Evolutionary conservation across 176 grass and related monocot genomes (phyloP).

Genomic region (Zea luxurians): DNA sequence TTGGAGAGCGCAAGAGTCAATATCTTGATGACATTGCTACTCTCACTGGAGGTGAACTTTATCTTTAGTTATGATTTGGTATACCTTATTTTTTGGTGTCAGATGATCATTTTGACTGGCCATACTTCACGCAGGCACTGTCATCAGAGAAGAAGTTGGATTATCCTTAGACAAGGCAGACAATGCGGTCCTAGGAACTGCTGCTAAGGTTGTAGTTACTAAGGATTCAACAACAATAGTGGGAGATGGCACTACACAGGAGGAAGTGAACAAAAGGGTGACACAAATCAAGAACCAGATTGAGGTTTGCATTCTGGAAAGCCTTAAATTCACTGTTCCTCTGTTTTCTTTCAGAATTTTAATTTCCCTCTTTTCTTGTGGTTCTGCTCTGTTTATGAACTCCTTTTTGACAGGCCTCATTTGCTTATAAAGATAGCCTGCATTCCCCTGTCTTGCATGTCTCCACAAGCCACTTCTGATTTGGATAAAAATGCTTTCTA

Average conservation of each 20-base stretch:
- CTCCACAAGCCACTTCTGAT: background rate
- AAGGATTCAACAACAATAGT: slow-evolving; percentile 73
- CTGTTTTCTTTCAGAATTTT: background rate
- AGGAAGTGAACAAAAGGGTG: slow-evolving; percentile 58
- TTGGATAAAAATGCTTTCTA: background rate
- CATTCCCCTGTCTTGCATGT: background rate
- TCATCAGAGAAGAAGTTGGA: slow-evolving; percentile 66
- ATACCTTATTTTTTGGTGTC: background rate
- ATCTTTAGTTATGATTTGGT: background rate
- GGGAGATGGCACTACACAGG: slow-evolving; percentile 61
- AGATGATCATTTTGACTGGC: background rate
- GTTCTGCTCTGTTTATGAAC: background rate
- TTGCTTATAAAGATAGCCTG: background rate
- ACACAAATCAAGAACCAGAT: slow-evolving; percentile 59
- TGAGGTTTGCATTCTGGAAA: slow-evolving; percentile 38
- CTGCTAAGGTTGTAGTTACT: slow-evolving; percentile 56
- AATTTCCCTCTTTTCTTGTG: background rate
- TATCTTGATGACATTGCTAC: slow-evolving; percentile 73
- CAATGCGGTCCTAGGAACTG: slow-evolving; percentile 47
- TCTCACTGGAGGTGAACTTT: slow-evolving; percentile 56
- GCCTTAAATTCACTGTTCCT: background rate
- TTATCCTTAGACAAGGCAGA: slow-evolving; percentile 65
- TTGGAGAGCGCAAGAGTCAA: slow-evolving; percentile 75
- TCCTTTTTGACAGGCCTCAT: background rate
- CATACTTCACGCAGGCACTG: slow-evolving; percentile 23